Evolutionary conservation across 768 basidiomycete genomes (phyloP).

Genomic region (Kwoniella shandongensis): DNA sequence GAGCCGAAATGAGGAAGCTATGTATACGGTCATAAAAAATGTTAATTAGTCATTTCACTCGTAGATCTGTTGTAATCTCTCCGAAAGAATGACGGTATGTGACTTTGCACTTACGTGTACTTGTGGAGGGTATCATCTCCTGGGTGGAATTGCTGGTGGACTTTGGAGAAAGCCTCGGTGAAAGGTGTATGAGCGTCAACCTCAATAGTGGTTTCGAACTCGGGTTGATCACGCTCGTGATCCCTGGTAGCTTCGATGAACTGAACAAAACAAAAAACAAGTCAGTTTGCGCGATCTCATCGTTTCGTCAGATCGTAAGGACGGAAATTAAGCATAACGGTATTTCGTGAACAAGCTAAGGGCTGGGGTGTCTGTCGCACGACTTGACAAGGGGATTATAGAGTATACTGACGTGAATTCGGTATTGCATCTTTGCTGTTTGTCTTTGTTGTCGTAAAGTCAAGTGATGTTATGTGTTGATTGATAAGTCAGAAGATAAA

Average conservation of each 20-base stretch:
- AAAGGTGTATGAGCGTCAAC: conserved; percentile 14
- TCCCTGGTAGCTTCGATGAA: conserved; percentile 18
- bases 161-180: conserved; percentile 9
- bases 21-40: not conserved
- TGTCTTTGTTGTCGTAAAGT: too few species aligned
- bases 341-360: too few species aligned
- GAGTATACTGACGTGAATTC: conserved; percentile 4
- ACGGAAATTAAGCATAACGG: too few species aligned
- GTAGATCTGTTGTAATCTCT: not conserved
- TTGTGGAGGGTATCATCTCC: conserved; percentile 14
- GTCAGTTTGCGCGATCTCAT: too few species aligned
- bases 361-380: too few species aligned
- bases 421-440: not conserved
- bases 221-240: conserved; percentile 7
- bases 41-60: not conserved
- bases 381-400: not conserved
- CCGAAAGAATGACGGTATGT: not conserved
- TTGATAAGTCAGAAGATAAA: too few species aligned
- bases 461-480: too few species aligned
- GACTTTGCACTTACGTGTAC: conserved; percentile 13
- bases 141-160: conserved; percentile 14
- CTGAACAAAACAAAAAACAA: not conserved
- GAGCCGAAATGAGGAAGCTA: conserved; percentile 13
- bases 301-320: too few species aligned
- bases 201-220: conserved; percentile 15